A percentile compares a stretch with the other conserved stretches of the same genome.
Evolutionary conservation across 2,329 filamentous ascomycete genomes (phyloP).

Genomic region (Penicillium frequentans): DNA sequence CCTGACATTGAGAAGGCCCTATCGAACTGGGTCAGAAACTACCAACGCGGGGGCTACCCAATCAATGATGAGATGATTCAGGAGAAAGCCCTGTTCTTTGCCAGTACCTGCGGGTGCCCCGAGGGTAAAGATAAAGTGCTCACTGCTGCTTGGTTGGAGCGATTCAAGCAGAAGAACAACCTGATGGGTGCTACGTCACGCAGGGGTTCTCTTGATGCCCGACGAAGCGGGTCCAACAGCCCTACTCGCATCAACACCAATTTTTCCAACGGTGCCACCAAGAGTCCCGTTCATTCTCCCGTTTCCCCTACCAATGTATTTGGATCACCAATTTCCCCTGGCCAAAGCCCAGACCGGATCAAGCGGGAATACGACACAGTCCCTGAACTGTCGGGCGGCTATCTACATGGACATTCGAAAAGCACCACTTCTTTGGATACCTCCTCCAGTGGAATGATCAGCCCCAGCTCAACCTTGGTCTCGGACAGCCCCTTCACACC

Average conservation of each 20-base stretch:
- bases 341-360: constrained; percentile 68
- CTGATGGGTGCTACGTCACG: constrained; percentile 55
- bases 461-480: constrained; percentile 75
- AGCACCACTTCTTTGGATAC: constrained; percentile 67
- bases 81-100: constrained; percentile 81
- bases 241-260: constrained; percentile 57
- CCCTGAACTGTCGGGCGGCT: constrained; percentile 61
- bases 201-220: constrained; percentile 49
- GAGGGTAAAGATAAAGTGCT: constrained; percentile 71
- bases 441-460: constrained; percentile 69
- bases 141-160: constrained; percentile 81
- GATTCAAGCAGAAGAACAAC: constrained; percentile 89
- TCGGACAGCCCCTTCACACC: constrained; percentile 71
- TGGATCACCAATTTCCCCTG: constrained; percentile 67
- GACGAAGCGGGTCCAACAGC: constrained; percentile 67
- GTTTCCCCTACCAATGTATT: constrained; percentile 65
- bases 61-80: constrained; percentile 79
- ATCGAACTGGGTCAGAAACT: constrained; percentile 81
- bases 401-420: constrained; percentile 66
- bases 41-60: constrained; percentile 71
- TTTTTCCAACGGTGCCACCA: constrained; percentile 55
- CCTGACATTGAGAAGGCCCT: constrained; percentile 92
- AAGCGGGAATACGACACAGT: constrained; percentile 62
- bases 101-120: constrained; percentile 67
- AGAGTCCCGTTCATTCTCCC: constrained; percentile 70